phyloP scores from a whole-genome alignment of 1,284 basidiomycete genomes.

The Mixia osmundae region DNA sequence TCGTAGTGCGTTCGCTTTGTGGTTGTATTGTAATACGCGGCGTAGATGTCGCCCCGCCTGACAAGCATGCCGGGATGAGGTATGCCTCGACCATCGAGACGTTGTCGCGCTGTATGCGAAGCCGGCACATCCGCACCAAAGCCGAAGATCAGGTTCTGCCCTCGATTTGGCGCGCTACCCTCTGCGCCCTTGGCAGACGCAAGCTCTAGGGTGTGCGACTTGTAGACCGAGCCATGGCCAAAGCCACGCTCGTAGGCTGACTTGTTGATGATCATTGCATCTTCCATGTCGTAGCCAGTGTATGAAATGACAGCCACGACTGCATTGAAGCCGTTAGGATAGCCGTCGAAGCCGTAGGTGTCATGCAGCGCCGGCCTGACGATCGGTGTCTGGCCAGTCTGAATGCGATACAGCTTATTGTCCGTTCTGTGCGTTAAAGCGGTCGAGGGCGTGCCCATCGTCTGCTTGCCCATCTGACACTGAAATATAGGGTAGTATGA shows the following conservation, averaged over 20 bases:
- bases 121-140: conserved; percentile 12
- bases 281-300: conserved; percentile 99
- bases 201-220: conserved; percentile 76
- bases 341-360: conserved; percentile 94
- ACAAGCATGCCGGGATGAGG: conserved; percentile 53
- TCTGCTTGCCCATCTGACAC: conserved; percentile 95
- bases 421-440: conserved; percentile 78
- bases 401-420: conserved; percentile 93
- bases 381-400: conserved; percentile 82
- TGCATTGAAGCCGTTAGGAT: conserved; percentile 95
- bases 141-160: conserved; percentile 6
- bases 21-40: conserved; percentile 70
- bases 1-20: conserved; percentile 61
- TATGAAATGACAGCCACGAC: conserved; percentile 98
- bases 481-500: too few species aligned
- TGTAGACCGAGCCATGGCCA: conserved; percentile 90
- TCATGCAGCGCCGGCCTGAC: conserved; percentile 82
- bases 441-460: conserved; percentile 94
- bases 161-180: too few species aligned
- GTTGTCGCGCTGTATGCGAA: conserved; percentile 29
- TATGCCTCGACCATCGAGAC: conserved; percentile 63
- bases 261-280: conserved; percentile 99
- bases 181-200: conserved; percentile 43
- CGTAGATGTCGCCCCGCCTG: conserved; percentile 48
- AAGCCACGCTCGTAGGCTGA: conserved; percentile 96